phyloP scores from a whole-genome alignment of 75 land plant species.

The Selaginella moellendorffii region DNA sequence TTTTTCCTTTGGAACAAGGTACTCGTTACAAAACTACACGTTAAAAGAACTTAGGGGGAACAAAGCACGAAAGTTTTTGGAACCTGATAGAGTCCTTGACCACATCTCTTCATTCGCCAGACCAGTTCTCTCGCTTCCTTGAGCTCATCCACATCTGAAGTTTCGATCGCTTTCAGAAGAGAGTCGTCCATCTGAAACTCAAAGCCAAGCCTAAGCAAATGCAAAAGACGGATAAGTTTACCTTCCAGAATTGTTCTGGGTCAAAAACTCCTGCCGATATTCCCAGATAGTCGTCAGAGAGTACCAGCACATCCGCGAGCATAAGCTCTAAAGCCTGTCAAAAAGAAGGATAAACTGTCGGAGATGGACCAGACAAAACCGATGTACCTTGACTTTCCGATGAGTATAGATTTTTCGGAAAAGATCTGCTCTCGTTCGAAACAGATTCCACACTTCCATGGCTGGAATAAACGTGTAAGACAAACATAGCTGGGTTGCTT shows the following conservation, averaged over 20 bases:
- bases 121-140: slow-evolving; percentile 58
- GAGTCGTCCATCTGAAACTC: slow-evolving; percentile 73
- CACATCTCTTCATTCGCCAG: slow-evolving; percentile 54
- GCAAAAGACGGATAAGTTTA: slow-evolving; percentile 7
- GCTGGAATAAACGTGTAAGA: slow-evolving; percentile 24
- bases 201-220: background rate
- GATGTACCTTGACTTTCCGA: slow-evolving; percentile 83
- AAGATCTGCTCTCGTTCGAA: slow-evolving; percentile 78
- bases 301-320: slow-evolving; percentile 75
- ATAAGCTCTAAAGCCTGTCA: slow-evolving; percentile 87
- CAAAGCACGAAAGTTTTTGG: background rate
- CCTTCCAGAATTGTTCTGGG: slow-evolving; percentile 90
- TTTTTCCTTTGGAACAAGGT: slow-evolving; percentile 46
- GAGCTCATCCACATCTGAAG: slow-evolving; percentile 39
- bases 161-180: slow-evolving; percentile 70
- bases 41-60: background rate
- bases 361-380: background rate
- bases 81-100: slow-evolving; percentile 61
- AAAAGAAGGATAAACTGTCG: background rate
- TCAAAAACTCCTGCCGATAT: slow-evolving; percentile 39
- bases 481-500: background rate
- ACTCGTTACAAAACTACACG: slow-evolving; percentile 71
- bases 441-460: slow-evolving; percentile 54
- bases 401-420: slow-evolving; percentile 74
- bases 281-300: slow-evolving; percentile 57